Evolutionary conservation across 345 rosid genomes (phyloP).

Genomic region (Sonneratia caseolaris): DNA sequence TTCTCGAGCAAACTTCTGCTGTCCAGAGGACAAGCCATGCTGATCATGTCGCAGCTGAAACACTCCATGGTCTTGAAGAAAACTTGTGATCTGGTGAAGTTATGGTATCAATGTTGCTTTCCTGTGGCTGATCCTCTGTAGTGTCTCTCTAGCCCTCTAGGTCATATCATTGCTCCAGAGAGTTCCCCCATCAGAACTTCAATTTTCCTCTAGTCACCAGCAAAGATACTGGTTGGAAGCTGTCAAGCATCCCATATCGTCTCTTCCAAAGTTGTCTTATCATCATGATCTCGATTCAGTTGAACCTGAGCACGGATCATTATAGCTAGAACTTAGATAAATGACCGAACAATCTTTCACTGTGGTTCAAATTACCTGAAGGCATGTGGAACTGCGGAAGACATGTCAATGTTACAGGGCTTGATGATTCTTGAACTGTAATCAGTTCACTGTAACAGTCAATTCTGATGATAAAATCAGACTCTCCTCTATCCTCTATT

Average conservation of each 20-base stretch:
- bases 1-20: background rate
- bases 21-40: background rate
- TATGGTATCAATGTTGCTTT: background rate
- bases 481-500: too few species aligned
- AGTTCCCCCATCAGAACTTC: background rate
- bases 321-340: background rate
- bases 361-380: background rate
- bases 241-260: background rate
- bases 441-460: background rate
- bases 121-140: background rate
- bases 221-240: background rate
- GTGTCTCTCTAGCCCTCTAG: background rate
- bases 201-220: slow-evolving; percentile 1
- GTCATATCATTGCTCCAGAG: background rate
- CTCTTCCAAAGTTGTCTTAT: background rate
- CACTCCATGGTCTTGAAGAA: background rate
- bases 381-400: background rate
- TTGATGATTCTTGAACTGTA: background rate
- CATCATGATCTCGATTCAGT: background rate
- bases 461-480: too few species aligned
- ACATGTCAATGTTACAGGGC: background rate
- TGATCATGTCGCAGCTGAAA: background rate
- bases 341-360: background rate
- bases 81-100: background rate
- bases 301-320: background rate